A percentile compares a stretch with the other conserved stretches of the same genome.
Conservation (phyloP, 805 yeast species). For the Tanozyma kutaoensis region DNA sequence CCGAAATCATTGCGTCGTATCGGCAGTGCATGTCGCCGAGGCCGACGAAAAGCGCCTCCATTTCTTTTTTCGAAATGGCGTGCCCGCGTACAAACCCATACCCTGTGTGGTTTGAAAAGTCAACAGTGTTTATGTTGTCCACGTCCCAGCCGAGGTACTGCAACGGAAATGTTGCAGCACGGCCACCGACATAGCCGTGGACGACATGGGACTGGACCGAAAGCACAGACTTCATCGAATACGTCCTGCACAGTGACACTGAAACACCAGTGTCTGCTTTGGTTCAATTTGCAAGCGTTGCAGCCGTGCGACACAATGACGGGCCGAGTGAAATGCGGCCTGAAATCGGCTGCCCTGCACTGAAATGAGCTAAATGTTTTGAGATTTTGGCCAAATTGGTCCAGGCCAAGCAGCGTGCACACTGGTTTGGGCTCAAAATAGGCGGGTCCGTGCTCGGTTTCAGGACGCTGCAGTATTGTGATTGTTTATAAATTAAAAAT, state of each 20-base stretch:
- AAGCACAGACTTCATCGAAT: conserved; percentile 18
- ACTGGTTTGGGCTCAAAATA: too few relatives aligned
- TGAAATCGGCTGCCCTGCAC: too few relatives aligned
- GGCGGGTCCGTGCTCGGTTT: too few relatives aligned
- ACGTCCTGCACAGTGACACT: not conserved
- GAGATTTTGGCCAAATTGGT: too few relatives aligned
- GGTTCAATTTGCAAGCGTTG: too few relatives aligned
- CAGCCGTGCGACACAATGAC: too few relatives aligned
- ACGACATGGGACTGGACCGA: conserved; percentile 77
- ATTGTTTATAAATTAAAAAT: too few relatives aligned
- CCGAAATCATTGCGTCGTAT: conserved; percentile 8
- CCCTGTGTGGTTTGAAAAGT: conserved; percentile 88
- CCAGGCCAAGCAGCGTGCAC: too few relatives aligned
- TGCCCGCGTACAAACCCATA: conserved; percentile 34
- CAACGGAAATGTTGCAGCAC: conserved; percentile 81
- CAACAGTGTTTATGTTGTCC: conserved; percentile 78
- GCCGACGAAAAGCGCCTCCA: conserved; percentile 5
- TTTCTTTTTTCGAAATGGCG: conserved; percentile 2
- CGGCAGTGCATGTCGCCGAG: conserved; percentile 4
- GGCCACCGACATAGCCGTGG: conserved; percentile 92
- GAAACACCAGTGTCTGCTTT: too few relatives aligned
- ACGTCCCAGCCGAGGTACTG: conserved; percentile 89
- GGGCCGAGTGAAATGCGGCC: too few relatives aligned
- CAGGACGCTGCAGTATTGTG: too few relatives aligned
- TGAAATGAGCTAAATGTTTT: too few relatives aligned